Evolutionary conservation across 2,329 filamentous ascomycete genomes (phyloP), one percentile per base, ranked within the genome.

Genomic region (Chaetomiaceae sp.): DNA sequence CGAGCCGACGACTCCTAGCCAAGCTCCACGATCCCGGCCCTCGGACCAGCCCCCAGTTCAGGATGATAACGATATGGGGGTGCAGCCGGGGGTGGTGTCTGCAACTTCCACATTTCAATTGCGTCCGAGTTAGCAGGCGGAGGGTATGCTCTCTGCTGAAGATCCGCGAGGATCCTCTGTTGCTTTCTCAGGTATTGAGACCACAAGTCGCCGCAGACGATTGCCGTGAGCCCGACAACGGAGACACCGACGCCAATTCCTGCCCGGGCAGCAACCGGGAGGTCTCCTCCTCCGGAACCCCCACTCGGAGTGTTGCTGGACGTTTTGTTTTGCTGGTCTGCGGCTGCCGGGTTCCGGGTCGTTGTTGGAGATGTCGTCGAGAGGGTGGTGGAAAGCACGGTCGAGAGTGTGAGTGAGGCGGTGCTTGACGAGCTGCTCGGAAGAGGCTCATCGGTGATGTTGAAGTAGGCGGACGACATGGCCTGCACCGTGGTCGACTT

Each of bases 401-500:
- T n/a, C n/a, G n/a, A n/a, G n/a, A n/a, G n/a, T n/a, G n/a, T n/a
- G n/a, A n/a, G n/a, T n/a, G n/a, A n/a, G n/a, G n/a, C n/a, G n/a
- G 36, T 14, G 6, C n/a, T 12, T 17, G 44, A 31, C 8, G 45
- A 31, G 29, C 38, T 39, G 27, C 19, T 38, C 2, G 46, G 31
- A 9, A 25, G 14, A 1, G 37, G 29, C n/a, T 29, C 19, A 5
- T 54, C 36, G 17, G 51, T 51, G 27, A 58, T 56, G 36, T 45
- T 56, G 44, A 59, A 56, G 40, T 56, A 59, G 7, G 43, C 40
- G 1, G 51, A 50, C 2, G 54, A 49, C 4, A 56, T 33, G n/a
- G 17, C 11, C 12, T 29, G 19, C 5, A 25, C 6, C 1, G 22
- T 38, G 8, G 20, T 11, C 29, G 11, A 23, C 19, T 25, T 22